Conservation (phyloP, 805 yeast genomes). For the Scheffersomyces stipitis region DNA sequence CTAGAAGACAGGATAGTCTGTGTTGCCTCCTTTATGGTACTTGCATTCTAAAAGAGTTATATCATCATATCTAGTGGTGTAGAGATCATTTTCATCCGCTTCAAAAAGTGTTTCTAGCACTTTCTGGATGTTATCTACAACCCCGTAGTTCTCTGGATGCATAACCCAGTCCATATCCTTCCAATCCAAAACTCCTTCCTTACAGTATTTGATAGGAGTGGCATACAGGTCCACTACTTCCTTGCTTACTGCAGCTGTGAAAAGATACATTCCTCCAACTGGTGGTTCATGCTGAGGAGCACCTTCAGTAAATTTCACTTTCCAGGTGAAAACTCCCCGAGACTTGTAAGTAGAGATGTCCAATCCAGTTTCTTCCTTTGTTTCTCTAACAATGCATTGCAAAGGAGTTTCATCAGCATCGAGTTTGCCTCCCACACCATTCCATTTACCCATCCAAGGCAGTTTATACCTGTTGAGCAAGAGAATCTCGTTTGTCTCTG, state of each 20-base stretch:
- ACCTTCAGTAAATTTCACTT: constrained; percentile 9
- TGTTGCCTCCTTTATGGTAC: constrained; percentile 9
- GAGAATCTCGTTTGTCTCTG: constrained; percentile 30
- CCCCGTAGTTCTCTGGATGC: constrained; percentile 35
- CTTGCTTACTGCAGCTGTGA: constrained; percentile 34
- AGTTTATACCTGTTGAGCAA: constrained; percentile 40
- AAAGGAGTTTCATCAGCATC: constrained; percentile 33
- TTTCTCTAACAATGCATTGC: constrained; percentile 42
- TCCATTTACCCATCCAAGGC: constrained; percentile 51
- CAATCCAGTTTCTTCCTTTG: constrained; percentile 43
- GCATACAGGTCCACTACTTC: constrained; percentile 21
- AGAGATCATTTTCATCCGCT: constrained; percentile 22
- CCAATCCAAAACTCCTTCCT: constrained; percentile 47
- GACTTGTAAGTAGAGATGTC: constrained; percentile 23
- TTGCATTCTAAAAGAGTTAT: constrained; percentile 10
- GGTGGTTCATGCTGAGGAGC: constrained; percentile 7
- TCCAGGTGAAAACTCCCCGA: constrained; percentile 40
- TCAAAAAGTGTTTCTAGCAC: constrained; percentile 23
- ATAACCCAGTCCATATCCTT: constrained; percentile 36
- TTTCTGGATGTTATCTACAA: constrained; percentile 38
- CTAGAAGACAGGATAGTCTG: constrained; percentile 2
- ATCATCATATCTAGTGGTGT: constrained; percentile 24
- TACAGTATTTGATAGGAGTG: constrained; percentile 30
- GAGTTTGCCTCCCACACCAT: constrained; percentile 47
- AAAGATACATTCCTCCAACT: constrained; percentile 39